Base-by-base conservation (phyloP, 106 monocot genomes). In the Dactylorhiza incarnata region DNA sequence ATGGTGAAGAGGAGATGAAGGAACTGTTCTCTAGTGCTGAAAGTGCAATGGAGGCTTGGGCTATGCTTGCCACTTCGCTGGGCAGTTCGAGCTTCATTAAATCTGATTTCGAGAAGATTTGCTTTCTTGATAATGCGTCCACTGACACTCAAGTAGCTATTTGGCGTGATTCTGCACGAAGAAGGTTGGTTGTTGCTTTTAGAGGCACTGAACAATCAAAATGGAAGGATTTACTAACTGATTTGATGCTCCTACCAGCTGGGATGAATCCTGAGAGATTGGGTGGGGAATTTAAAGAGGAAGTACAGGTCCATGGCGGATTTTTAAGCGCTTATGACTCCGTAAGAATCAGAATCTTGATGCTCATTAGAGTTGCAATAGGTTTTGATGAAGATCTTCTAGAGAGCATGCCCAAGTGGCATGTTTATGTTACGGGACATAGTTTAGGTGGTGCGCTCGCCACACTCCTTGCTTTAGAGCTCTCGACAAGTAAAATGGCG, bases 11-110 rank as follows among this genome's bases (percentile, higher is more conserved):
- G 56, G 89, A 96, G 72, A 90, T 86, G 83, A 89, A 77, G 50
- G 62, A 68, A 78, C 72, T 97, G 71, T 97, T 97, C 76, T 91
- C 89, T 19, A 91, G 86, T 71, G 96, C 96, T 71, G 96, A 97
- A 81, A 93, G 93, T 84, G 93, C 96, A 47, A 97, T 97, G 96
- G 96, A 97, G 68, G 93, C 96, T 52, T 97, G 96, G 96, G 84
- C 96, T 59, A 87, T 97, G 91, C 89, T 97, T 81, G 93, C 96
- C 58, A 91, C 85, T 78, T 97, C 96, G 29, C 56, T 97, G 45
- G 96, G 96, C 15, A 82, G 83, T 67, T 69, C 80, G 9, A 97
- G 91, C 87, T 97, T 93, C 73, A 97, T 97, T 55, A 97, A 91
- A 71, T 97, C 96, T 71, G 96, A 97, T 56, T 97, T 97, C 77